phyloP scores from a whole-genome alignment of 345 rosid genomes.

The Linum usitatissimum region DNA sequence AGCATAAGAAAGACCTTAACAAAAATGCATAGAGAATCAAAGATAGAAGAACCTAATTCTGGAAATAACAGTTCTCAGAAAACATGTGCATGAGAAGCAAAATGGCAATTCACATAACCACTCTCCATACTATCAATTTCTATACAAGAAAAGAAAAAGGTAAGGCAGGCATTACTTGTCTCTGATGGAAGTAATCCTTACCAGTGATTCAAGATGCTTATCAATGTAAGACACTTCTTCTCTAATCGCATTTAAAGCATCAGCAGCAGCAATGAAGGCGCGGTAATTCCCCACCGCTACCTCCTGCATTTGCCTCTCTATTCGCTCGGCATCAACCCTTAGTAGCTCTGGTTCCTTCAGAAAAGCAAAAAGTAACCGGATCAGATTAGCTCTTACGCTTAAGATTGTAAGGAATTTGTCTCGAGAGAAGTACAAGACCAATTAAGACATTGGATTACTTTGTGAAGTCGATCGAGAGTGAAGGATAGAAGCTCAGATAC shows the following conservation, averaged over 20 bases:
- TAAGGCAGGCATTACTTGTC: background rate
- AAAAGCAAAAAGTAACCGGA: background rate
- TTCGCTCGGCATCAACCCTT: conserved; percentile 87
- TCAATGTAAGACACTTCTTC: conserved; percentile 81
- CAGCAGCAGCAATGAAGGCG: conserved; percentile 85
- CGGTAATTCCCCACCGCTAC: conserved; percentile 94
- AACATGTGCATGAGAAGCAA: background rate
- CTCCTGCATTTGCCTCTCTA: conserved; percentile 97
- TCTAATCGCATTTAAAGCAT: conserved; percentile 74
- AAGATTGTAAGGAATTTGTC: background rate
- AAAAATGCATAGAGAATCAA: no score
- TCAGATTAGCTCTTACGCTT: background rate
- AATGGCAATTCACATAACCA: background rate
- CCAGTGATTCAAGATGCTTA: conserved; percentile 83
- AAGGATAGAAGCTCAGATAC: conserved; percentile 96
- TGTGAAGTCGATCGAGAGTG: conserved; percentile 98
- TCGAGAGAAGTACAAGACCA: background rate
- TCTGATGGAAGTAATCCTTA: conserved; percentile 12
- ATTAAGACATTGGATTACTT: conserved; percentile 28
- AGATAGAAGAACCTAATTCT: no score
- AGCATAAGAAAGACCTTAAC: no score
- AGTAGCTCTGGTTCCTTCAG: conserved; percentile 87
- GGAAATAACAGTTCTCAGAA: background rate
- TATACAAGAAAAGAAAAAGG: no score
- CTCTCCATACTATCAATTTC: background rate